Evolutionary conservation across 805 yeast species (phyloP).

Genomic region (Lachancea kluyveri): DNA sequence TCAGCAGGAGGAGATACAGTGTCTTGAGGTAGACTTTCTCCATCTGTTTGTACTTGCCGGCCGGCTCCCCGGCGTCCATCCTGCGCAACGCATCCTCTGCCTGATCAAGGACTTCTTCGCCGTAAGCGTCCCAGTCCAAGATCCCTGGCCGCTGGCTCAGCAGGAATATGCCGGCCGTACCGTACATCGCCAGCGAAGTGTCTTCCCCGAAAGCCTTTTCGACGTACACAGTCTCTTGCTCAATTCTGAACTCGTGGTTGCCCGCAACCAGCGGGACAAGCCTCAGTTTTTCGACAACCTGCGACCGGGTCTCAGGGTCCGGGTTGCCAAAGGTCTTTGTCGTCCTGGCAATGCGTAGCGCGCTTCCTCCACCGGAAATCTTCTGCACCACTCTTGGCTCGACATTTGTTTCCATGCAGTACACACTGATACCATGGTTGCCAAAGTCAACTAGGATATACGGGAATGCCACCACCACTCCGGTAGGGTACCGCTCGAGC

Average conservation of each 20-base stretch:
- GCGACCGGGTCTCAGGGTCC: slow-evolving; percentile 9
- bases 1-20: slow-evolving; percentile 17
- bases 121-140: slow-evolving; percentile 19
- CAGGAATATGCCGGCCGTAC: slow-evolving; percentile 15
- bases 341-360: slow-evolving; percentile 11
- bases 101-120: slow-evolving; percentile 14
- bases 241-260: slow-evolving; percentile 17
- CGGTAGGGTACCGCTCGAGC: slow-evolving; percentile 22
- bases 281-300: slow-evolving; percentile 20
- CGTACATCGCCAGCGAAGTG: slow-evolving; percentile 16
- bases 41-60: slow-evolving; percentile 10
- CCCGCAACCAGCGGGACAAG: slow-evolving; percentile 16
- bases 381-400: slow-evolving; percentile 18
- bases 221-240: slow-evolving; percentile 21
- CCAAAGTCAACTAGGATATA: slow-evolving; percentile 19
- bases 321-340: slow-evolving; percentile 10
- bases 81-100: slow-evolving; percentile 15
- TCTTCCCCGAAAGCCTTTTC: slow-evolving; percentile 14
- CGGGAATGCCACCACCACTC: slow-evolving; percentile 19
- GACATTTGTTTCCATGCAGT: slow-evolving; percentile 9
- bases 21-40: slow-evolving; percentile 18
- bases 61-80: background rate
- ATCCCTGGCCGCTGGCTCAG: slow-evolving; percentile 16
- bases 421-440: slow-evolving; percentile 9
- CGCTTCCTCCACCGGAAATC: slow-evolving; percentile 3